Percentiles rank a stretch among this genome's conserved stretches.
Evolutionary conservation across 306 rosid genomes (phyloP).

Genomic region (Cicer judaicum): DNA sequence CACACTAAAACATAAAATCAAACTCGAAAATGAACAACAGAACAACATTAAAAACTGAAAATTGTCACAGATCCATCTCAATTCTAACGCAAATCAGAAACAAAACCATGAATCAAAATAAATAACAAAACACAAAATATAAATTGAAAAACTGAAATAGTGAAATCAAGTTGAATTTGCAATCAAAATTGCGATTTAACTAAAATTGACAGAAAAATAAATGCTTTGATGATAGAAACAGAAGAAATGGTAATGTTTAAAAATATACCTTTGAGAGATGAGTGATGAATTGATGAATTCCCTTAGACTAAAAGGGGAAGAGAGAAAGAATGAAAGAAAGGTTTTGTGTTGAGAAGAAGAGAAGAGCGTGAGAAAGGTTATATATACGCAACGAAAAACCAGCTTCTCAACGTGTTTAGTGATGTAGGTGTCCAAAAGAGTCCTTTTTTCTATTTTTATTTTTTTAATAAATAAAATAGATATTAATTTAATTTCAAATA

Average conservation of each 20-base stretch:
- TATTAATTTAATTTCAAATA: too few relatives aligned
- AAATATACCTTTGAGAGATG: constrained; percentile 38
- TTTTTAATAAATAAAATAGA: too few relatives aligned
- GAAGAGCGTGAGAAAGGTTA: constrained; percentile 41
- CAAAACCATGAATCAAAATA: constrained; percentile 19
- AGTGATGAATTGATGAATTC: constrained; percentile 15
- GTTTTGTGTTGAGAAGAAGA: constrained; percentile 13
- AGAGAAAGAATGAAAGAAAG: constrained; percentile 1
- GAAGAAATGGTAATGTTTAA: background rate
- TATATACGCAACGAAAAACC: constrained; percentile 62
- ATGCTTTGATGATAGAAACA: background rate
- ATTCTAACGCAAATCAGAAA: constrained; percentile 27
- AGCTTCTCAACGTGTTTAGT: constrained; percentile 25
- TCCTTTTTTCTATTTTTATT: background rate
- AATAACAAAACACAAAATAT: background rate
- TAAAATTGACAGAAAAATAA: background rate
- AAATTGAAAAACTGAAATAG: background rate
- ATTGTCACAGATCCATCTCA: constrained; percentile 51
- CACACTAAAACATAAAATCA: constrained; percentile 22
- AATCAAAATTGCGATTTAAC: constrained; percentile 26
- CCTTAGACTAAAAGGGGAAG: constrained; percentile 24
- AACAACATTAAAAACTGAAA: constrained; percentile 29
- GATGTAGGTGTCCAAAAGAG: constrained; percentile 33
- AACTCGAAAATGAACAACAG: constrained; percentile 4
- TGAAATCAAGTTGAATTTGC: background rate